These are phyloP conservation scores for Fusarium subtropicale DNA, from an alignment of 2,329 filamentous ascomycete genomes.

Conservation along the genomic window DNA sequence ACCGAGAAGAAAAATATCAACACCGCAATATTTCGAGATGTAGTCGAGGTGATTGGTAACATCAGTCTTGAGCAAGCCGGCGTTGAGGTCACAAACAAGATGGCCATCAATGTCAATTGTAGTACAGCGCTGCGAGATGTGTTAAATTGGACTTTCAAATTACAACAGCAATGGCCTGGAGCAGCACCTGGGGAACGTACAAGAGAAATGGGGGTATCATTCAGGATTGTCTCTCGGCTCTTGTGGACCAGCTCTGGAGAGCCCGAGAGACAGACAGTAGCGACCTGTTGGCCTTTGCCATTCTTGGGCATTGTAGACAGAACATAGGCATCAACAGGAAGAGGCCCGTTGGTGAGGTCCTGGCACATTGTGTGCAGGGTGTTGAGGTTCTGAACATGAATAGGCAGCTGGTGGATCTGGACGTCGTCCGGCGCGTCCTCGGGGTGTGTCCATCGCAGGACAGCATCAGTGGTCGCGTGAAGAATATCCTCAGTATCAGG, in stretches of 20 bases:
- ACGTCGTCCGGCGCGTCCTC: conserved; percentile 86
- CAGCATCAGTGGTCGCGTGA: conserved; percentile 87
- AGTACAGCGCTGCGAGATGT: conserved; percentile 77
- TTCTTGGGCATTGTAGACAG: conserved; percentile 83
- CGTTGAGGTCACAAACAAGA: conserved; percentile 80
- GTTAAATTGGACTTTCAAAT: conserved; percentile 22
- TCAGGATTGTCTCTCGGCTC: conserved; percentile 89
- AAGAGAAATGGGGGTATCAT: conserved; percentile 91
- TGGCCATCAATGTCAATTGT: conserved; percentile 94
- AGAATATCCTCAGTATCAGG: conserved; percentile 95
- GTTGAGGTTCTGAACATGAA: conserved; percentile 88
- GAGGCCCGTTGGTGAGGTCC: conserved; percentile 76
- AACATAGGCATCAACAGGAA: conserved; percentile 85
- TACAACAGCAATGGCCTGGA: neutral
- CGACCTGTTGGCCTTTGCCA: conserved; percentile 74
- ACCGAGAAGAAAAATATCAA: conserved; percentile 95
- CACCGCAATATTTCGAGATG: conserved; percentile 88
- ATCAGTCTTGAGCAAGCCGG: conserved; percentile 76
- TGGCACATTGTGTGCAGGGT: conserved; percentile 83
- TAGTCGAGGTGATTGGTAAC: conserved; percentile 89
- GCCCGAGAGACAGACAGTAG: conserved; percentile 91
- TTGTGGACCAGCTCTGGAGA: conserved; percentile 88
- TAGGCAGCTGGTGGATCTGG: conserved; percentile 88
- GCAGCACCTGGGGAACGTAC: conserved; percentile 66
- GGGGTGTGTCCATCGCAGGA: conserved; percentile 93